Percentiles rank a stretch among this genome's conserved stretches.
Evolutionary conservation across 1,284 basidiomycete species (phyloP).

Genomic region (Acaromyces ingoldii): DNA sequence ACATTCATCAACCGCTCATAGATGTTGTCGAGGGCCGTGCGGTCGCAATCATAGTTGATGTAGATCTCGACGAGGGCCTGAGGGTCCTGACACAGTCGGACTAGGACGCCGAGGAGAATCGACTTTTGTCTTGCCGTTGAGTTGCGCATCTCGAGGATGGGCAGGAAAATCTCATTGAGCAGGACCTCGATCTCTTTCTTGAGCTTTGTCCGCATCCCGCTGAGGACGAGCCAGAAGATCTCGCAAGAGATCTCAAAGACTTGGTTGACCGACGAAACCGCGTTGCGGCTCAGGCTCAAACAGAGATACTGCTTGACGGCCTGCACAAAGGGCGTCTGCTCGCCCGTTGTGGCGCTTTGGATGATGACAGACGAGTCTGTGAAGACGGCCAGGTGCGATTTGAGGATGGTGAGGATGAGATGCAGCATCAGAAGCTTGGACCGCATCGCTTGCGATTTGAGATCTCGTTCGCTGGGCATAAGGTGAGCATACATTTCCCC

Average conservation of each 20-base stretch:
- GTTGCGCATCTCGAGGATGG: conserved; percentile 96
- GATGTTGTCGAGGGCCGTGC: conserved; percentile 49
- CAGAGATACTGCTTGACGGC: conserved; percentile 61
- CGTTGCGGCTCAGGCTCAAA: conserved; percentile 86
- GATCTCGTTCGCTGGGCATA: conserved; percentile 37
- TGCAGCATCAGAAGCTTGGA: conserved; percentile 49
- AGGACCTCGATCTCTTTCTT: conserved; percentile 99
- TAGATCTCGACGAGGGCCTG: conserved; percentile 51
- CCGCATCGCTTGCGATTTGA: conserved; percentile 50
- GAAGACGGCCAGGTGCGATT: conserved; percentile 45
- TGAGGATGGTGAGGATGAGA: conserved; percentile 45
- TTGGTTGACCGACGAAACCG: conserved; percentile 87
- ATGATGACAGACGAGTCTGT: conserved; percentile 45
- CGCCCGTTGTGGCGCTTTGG: conserved; percentile 45
- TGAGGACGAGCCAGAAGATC: conserved; percentile 94
- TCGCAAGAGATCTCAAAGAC: conserved; percentile 98
- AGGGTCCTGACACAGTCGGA: conserved; percentile 46
- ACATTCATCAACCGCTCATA: conserved; percentile 51
- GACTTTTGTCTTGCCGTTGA: conserved; percentile 73
- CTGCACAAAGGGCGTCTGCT: conserved; percentile 49
- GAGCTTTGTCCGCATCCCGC: conserved; percentile 88
- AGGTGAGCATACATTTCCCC: neutral
- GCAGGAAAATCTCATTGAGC: conserved; percentile 96
- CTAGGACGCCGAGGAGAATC: conserved; percentile 42
- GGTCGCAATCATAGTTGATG: conserved; percentile 51